Base-by-base conservation (phyloP, 2,329 filamentous ascomycete species). In the Fusarium sp. region DNA sequence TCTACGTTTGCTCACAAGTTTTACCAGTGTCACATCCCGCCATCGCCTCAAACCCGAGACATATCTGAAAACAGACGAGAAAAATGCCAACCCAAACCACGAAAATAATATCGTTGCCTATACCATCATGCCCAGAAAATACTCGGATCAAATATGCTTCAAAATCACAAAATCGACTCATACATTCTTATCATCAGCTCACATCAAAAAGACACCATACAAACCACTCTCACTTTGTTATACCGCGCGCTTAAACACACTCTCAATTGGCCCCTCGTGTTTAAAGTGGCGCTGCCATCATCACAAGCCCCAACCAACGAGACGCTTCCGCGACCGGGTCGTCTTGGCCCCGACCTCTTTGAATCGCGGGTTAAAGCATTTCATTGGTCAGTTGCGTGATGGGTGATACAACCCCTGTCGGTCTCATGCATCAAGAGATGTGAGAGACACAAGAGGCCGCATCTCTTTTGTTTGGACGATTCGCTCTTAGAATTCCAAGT, bases 301-400 rank as follows among this genome's bases (percentile, higher is more conserved):
- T 49, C 39, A 54, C 39, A 45, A 45, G 49, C 52, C 60, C 57
- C 57, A 69, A 54, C 67, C 57, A 70, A 69, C 66, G 67, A 58
- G 67, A 69, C 67, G 67, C 60, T 56, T 69, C 67, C 67, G 67
- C 67, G 67, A 69, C 67, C 67, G 67, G 67, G 49, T 59, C 21
- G 50, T 38, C 62, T 50, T 63, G 42, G 52, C 52, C 67, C 67
- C 63, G 67, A 36, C 62, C 45, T 28, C 33, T 46, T 43, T 44
- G 62, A 54, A 47, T 39, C 28, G 43, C n/a, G 13, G 11, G 0
- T 7, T 17, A 4, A 1, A 7, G 2, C 1, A 6, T 43, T 4
- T 49, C 2, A 70, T 70, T 70, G 67, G 67, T 24, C 13, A 5
- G 1, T 9, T 40, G 11, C 24, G 36, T 72, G 70, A 70, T 31